Evolutionary conservation across 257 asterid genomes (phyloP), one percentile per base, ranked within the genome.

Genomic region (Solanum habrochaites): DNA sequence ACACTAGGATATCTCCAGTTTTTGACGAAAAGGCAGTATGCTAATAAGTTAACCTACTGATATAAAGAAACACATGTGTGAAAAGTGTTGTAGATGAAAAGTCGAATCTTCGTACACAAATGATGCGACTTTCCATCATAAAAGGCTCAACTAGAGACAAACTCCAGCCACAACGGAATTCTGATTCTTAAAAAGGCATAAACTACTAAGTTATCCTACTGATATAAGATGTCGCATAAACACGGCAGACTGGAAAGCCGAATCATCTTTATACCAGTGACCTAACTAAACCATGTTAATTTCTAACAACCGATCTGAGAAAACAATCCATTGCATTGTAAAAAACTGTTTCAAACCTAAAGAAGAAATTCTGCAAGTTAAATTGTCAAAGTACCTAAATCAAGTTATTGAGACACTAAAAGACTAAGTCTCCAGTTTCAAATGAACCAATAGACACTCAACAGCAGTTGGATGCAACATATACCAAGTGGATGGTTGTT

Each of bases 401-500:
- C 39, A 42, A 49, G 73, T 85, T 72, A 72, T 71, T 2, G 87
- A 85, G 83, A 72, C 56, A 85, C 66, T 47, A 21, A 27, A 45
- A 39, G 18, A 9, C 32, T 67, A 85, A n/a, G 67, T 20, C 39
- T 14, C 62, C 56, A 83, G 40, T 40, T 37, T 20, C 86, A 40
- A 40, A 60, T 37, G 18, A 83, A 10, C 80, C 82, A 43, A 85
- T 85, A 7, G 8, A 45, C 71, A 56, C 37, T 21, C 83, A 47
- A 45, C 15, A 32, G 69, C 18, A 64, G 85, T 60, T 37, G 70
- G n/a, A 77, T 11, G 71, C 87, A 49, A 71, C 40, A 88, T 85
- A 85, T 86, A 86, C 87, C 87, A 87, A 85, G 86, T 84, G 82
- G 67, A 10, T 18, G 67, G 47, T 80, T 27, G 52, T 56, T 82